Percentiles rank a stretch among this genome's conserved stretches.
These are phyloP conservation scores for Ophiostoma montium DNA, from an alignment of 2,329 filamentous ascomycete genomes.

Conservation along the genomic window DNA sequence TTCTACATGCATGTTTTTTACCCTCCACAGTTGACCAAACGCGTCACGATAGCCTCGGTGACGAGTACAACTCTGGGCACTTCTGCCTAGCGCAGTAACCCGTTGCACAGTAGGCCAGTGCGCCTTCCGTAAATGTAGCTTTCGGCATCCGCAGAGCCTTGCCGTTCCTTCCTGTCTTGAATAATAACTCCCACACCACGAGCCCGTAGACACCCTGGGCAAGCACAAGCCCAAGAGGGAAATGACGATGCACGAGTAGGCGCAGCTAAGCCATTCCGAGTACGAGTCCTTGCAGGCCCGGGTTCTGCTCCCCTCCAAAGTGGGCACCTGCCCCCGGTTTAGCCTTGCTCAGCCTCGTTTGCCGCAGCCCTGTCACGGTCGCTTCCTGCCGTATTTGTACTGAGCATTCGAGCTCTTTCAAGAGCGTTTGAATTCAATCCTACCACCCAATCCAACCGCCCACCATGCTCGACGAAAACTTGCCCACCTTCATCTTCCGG, in stretches of 20 bases:
- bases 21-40: too few relatives aligned
- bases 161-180: background rate
- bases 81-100: too few relatives aligned
- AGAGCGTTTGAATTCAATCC: too few relatives aligned
- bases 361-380: background rate
- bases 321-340: background rate
- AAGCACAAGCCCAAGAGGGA: too few relatives aligned
- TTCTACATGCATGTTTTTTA: too few relatives aligned
- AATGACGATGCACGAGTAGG: background rate
- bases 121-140: background rate
- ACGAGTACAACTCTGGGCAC: too few relatives aligned
- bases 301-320: background rate
- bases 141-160: background rate
- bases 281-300: background rate
- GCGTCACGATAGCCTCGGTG: too few relatives aligned
- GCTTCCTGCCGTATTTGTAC: too few relatives aligned
- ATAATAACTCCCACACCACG: background rate
- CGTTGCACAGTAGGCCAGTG: too few relatives aligned
- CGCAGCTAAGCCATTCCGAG: background rate
- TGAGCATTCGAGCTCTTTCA: too few relatives aligned
- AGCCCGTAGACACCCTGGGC: too few relatives aligned
- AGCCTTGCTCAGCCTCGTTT: background rate
- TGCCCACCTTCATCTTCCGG: conserved; percentile 56
- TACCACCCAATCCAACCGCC: background rate
- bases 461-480: conserved; percentile 79